Evolutionary conservation across 768 basidiomycete genomes (phyloP).

Genomic region (Lactarius vividus): DNA sequence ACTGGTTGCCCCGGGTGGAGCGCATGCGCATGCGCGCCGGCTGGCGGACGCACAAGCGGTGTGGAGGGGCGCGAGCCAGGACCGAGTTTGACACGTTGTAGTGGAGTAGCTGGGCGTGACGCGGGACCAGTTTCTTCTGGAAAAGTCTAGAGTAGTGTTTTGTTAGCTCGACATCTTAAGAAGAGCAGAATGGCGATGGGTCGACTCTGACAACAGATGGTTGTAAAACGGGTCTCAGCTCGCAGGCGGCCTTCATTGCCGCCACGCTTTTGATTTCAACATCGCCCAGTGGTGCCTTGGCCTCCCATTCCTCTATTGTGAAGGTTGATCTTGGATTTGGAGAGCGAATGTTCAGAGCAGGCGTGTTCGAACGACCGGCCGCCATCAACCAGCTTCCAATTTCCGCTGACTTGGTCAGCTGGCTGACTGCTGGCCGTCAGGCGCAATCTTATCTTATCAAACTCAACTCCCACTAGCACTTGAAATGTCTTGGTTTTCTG

Average conservation of each 20-base stretch:
- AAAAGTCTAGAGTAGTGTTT: constrained; percentile 38
- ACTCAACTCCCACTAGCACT: not conserved
- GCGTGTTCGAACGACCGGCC: constrained; percentile 26
- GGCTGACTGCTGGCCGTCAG: too few relatives aligned
- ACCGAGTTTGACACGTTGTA: constrained; percentile 28
- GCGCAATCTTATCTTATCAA: not conserved
- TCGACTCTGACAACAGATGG: constrained; percentile 62
- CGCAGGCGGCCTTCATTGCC: constrained; percentile 57
- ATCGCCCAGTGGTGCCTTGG: constrained; percentile 72
- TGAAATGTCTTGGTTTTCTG: constrained; percentile 51
- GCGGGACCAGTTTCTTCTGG: constrained; percentile 38
- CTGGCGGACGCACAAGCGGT: constrained; percentile 25
- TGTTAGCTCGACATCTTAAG: not conserved
- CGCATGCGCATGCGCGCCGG: constrained; percentile 40
- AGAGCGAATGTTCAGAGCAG: constrained; percentile 27
- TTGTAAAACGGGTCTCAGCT: constrained; percentile 52
- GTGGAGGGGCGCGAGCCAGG: constrained; percentile 34
- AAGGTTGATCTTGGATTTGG: constrained; percentile 46
- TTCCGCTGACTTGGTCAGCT: not conserved
- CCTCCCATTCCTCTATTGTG: constrained; percentile 90
- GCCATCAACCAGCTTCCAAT: constrained; percentile 23
- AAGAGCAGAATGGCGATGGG: constrained; percentile 6
- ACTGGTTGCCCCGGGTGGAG: constrained; percentile 77
- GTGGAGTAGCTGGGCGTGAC: constrained; percentile 50
- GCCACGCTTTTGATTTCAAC: constrained; percentile 64